These are phyloP conservation scores for Phytopythium sindhum DNA, from an alignment of 352 stramenopile species.

Conservation along the genomic window DNA sequence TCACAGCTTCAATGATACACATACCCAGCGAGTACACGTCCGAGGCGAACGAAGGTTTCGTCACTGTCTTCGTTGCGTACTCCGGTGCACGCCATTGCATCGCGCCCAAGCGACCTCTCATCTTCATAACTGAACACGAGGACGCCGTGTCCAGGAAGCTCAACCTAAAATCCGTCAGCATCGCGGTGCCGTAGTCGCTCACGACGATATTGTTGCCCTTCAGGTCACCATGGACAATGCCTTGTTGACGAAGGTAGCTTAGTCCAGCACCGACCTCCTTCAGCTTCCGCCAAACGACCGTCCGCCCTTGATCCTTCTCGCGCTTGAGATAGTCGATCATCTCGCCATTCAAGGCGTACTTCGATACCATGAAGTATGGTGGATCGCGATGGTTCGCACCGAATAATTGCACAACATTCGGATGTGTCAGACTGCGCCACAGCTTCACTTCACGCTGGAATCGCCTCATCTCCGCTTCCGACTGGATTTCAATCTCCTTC, in stretches of 20 bases:
- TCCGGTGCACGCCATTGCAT: conserved; percentile 4
- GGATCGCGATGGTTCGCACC: conserved; percentile 6
- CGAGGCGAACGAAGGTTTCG: background rate
- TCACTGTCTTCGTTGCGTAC: background rate
- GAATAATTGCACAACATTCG: conserved; percentile 3
- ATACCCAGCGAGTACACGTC: too few relatives aligned
- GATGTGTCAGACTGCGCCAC: background rate
- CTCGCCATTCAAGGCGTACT: background rate
- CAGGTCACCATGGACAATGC: conserved; percentile 13
- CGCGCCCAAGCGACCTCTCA: too few relatives aligned
- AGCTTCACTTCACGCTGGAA: conserved; percentile 1
- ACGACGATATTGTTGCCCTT: conserved; percentile 21
- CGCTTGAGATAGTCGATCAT: background rate
- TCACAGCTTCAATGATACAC: conserved; percentile 5
- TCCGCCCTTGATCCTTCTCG: background rate
- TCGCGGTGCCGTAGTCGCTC: conserved; percentile 17
- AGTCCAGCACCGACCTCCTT: conserved; percentile 3
- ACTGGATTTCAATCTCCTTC: conserved; percentile 2
- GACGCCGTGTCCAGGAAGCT: conserved; percentile 10
- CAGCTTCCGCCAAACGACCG: conserved; percentile 4
- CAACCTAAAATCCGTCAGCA: conserved; percentile 36
- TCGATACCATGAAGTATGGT: conserved; percentile 7
- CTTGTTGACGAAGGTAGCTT: background rate
- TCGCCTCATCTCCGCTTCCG: background rate
- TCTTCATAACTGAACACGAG: too few relatives aligned